Percentiles rank a stretch among this genome's conserved stretches.
These are phyloP conservation scores for Cytidiella melzeri DNA, from an alignment of 768 basidiomycete species.

Conservation along the genomic window DNA sequence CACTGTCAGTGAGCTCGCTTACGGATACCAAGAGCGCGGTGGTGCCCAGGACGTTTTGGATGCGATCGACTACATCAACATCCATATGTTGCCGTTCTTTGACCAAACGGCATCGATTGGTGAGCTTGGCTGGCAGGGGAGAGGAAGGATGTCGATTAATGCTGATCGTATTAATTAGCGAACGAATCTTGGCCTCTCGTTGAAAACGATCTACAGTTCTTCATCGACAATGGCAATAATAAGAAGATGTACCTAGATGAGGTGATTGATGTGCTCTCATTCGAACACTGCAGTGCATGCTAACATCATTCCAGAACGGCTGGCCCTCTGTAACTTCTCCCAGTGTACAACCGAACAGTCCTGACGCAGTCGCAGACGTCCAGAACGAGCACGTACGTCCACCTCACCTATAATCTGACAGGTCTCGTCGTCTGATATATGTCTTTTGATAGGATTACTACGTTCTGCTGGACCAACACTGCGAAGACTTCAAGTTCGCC, in stretches of 20 bases:
- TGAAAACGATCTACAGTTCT: constrained; percentile 55
- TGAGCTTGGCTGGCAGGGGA: constrained; percentile 18
- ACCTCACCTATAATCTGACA: not conserved
- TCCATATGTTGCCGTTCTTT: constrained; percentile 72
- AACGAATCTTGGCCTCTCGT: constrained; percentile 60
- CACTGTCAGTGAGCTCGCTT: constrained; percentile 42
- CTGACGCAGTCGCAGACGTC: constrained; percentile 51
- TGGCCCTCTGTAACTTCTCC: constrained; percentile 65
- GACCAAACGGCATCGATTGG: constrained; percentile 48
- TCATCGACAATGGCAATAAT: constrained; percentile 51
- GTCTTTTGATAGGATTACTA: constrained; percentile 25
- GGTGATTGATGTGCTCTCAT: constrained; percentile 30
- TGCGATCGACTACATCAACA: constrained; percentile 58
- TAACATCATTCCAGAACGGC: constrained; percentile 46
- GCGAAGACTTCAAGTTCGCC: constrained; percentile 48
- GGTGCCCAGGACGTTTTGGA: constrained; percentile 50
- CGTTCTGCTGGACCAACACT: not conserved
- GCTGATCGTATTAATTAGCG: constrained; percentile 29
- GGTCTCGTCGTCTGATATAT: constrained; percentile 36
- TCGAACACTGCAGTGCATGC: not conserved
- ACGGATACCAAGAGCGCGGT: constrained; percentile 41
- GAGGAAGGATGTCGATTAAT: not conserved
- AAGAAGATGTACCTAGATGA: constrained; percentile 76
- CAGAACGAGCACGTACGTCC: constrained; percentile 51
- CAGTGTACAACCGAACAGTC: constrained; percentile 62